Evolutionary conservation across 1,139 yeast genomes (phyloP), one percentile per base, ranked within the genome.

Genomic region (Candida labiduridarum): DNA sequence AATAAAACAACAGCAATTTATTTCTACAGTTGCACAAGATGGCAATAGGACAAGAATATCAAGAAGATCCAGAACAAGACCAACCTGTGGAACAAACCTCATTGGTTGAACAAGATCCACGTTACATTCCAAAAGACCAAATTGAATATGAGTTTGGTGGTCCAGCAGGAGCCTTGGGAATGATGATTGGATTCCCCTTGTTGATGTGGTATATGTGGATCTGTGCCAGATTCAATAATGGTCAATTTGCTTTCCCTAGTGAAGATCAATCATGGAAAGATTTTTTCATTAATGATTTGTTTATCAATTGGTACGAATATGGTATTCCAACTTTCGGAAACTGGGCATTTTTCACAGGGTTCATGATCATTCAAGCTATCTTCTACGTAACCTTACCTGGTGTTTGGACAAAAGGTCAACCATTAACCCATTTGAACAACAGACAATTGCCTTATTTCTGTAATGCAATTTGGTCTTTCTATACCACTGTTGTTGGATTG

Each of bases 121-220:
- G 75, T 6, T 74, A 74, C 56, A 49, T 72, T 25, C 63, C 71
- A 41, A 69, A 69, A 48, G 71, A 71, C 42, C 63, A 76, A 48
- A 72, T 76, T 55, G 92, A 85, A 63, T 89, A 83, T 72, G 99
- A 94, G 61, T 94, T 94, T 64, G 99, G 99, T 48, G 99, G 98
- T 0, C 88, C 96, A 19, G 66, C 77, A n/a, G 99, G 99, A 49
- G 97, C 90, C 41, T 53, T 85, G 16, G 91, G 94, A n/a, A 92
- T 94, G 97, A 84, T 94, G 85, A 65, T 82, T 45, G 96, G 96
- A 2, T 95, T 94, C 73, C 99, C 99, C 5, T 65, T 86, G 48
- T 77, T 95, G 63, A 94, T 94, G 99, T 89, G 88, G 80, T 94
- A 94, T 72, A 87, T 94, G 94, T 94, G 97, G 96, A 84, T 92